Base-by-base conservation (phyloP, 352 stramenopile species). In the Aphanomyces invadans region DNA sequence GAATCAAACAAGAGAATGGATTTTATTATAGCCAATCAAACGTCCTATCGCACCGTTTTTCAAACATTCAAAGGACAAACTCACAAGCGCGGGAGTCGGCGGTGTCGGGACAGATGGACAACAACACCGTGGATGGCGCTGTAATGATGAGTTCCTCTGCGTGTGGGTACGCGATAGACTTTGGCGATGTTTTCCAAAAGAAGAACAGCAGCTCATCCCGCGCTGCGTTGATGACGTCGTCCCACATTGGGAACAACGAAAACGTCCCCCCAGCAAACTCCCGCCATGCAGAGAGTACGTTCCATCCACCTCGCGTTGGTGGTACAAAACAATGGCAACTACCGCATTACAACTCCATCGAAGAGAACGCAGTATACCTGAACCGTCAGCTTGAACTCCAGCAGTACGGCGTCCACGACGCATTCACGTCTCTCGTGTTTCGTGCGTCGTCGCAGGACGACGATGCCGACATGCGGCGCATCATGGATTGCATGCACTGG, bases 401-500 rank as follows among this genome's bases (percentile, higher is more conserved):
- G 44, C 56, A 64, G 15, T 29, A 54, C 21, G 56, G 56, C 38
- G 7, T 60, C 5, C 23, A 49, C 15, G 15, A 46, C 15, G 23
- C 56, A 25, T 19, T 56, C 44, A 49, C 21, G 10, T 12, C 21
- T 11, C 25, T 64, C 15, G 17, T n/a, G 3, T 64, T 64, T 19
- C n/a, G 25, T 11, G 53, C 56, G 5, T 36, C 38, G 28, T 26
- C 38, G n/a, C n/a, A n/a, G n/a, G n/a, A n/a, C 11, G 7, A 21
- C 0, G 80, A 92, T 49, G 70, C 62, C 5, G 56, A 65, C 21
- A n/a, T 90, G 25, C 74, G 83, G 46, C 67, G 78, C 1, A 57
- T 73, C 3, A 81, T 92, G 81, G 83, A 90, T 38, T 72, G 90
- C 10, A 69, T 92, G n/a, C 89, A 79, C 53, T 85, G 80, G 65